Evolutionary conservation across 805 yeast genomes (phyloP), one percentile per base, ranked within the genome.

Genomic region (Aciculoconidium aculeatum): DNA sequence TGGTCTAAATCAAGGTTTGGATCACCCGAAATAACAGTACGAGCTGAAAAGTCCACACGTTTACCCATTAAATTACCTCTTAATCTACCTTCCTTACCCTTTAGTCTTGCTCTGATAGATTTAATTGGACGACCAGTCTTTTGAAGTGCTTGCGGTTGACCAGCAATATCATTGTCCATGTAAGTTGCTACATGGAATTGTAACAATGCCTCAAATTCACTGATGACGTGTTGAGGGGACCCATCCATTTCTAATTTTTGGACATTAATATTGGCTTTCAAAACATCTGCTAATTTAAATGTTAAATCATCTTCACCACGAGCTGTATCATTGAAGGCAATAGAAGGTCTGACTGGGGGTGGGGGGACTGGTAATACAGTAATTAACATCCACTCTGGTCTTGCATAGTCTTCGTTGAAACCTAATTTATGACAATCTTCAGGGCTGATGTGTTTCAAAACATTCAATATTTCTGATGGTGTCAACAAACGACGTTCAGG

Each of bases 301-400:
- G 99, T 92, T 61, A 92, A 80, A 70, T 92, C 99, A 75, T 92
- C 99, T 59, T 92, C 98, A 45, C 97, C 96, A 65, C 98, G 79
- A 38, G 95, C 96, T 7, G 96, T 85, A 54, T 92, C 98, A 44
- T 92, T 92, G 49, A 92, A 88, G 2, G 98, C 96, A 64, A 92
- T 92, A 14, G 95, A 84, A 7, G 99, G 99, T 58, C 99, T 80
- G 18, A 92, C 99, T 19, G 96, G 97, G 39, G 99, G 99, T 29
- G 99, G 99, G 24, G 99, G 99, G 11, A 92, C 98, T 1, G 99
- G 98, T 48, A 92, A 68, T n/a, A 92, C 97, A 2, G 97, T 87
- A 43, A 92, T 75, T 37, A 92, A 71, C 78, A 92, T 76, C 99
- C 98, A 92, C 62, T 92, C 99, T 2, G 99, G 99, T 47, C 98